Conservation (phyloP, 345 rosid species). For the Anacardium occidentale region DNA sequence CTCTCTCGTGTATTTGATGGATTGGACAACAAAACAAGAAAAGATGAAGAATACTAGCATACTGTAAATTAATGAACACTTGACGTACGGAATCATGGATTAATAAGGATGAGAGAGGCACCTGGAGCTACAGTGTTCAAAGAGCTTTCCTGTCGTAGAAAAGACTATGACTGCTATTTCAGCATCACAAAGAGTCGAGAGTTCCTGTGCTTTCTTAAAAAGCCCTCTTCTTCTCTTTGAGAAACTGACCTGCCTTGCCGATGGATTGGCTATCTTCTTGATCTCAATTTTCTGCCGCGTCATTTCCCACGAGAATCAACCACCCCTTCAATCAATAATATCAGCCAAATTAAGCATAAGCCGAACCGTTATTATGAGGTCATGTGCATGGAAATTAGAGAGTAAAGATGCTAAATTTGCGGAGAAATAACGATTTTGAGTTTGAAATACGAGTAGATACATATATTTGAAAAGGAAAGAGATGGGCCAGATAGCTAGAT, state of each 20-base stretch:
- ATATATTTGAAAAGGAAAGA: neutral
- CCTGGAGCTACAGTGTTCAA: slow-evolving; percentile 45
- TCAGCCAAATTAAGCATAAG: neutral
- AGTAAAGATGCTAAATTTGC: neutral
- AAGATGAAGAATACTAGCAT: too few species aligned
- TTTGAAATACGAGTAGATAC: neutral
- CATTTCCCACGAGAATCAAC: slow-evolving; percentile 23
- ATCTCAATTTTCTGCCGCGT: slow-evolving; percentile 47
- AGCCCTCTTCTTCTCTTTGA: slow-evolving; percentile 49
- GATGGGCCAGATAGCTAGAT: too few species aligned
- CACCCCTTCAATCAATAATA: slow-evolving; percentile 8
- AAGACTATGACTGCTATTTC: slow-evolving; percentile 37
- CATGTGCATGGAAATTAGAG: neutral
- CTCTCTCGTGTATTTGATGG: too few species aligned
- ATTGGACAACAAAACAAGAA: too few species aligned
- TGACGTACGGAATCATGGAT: too few species aligned
- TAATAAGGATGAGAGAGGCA: neutral
- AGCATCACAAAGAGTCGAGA: slow-evolving; percentile 47
- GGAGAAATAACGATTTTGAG: neutral
- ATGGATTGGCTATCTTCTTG: slow-evolving; percentile 39
- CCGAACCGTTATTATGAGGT: neutral
- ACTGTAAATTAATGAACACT: neutral
- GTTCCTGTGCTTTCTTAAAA: slow-evolving; percentile 49
- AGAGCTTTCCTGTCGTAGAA: slow-evolving; percentile 41
- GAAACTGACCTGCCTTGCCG: slow-evolving; percentile 50